phyloP scores from a whole-genome alignment of 176 grass and related monocot genomes.

The Phoenix roebelenii region DNA sequence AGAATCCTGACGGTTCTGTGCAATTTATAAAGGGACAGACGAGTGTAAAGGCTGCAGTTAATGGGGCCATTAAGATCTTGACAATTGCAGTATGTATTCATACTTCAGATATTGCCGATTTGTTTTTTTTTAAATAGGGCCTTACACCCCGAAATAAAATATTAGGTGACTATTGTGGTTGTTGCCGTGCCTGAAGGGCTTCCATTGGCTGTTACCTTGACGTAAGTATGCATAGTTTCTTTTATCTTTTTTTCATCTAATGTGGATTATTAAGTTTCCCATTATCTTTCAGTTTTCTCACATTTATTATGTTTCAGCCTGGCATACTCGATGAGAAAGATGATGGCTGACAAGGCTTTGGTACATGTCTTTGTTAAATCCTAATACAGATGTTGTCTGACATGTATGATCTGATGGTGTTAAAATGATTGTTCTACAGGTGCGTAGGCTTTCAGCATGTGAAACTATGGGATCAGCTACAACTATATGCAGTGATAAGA shows the following conservation, averaged over 20 bases:
- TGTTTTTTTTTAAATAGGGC: no score
- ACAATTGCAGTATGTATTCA: slow-evolving; percentile 71
- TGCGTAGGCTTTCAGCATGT: slow-evolving; percentile 88
- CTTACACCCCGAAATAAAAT: background rate
- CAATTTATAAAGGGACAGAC: slow-evolving; percentile 93
- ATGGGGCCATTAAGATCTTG: slow-evolving; percentile 70
- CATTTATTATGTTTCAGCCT: slow-evolving; percentile 35
- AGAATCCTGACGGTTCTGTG: slow-evolving; percentile 60
- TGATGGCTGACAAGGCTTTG: slow-evolving; percentile 95
- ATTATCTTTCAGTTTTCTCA: background rate
- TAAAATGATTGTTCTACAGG: slow-evolving; percentile 32
- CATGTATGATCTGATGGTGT: slow-evolving; percentile 2
- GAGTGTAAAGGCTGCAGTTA: slow-evolving; percentile 43
- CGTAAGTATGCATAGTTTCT: slow-evolving; percentile 31
- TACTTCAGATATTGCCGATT: no score
- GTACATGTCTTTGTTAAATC: slow-evolving; percentile 17
- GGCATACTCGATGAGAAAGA: slow-evolving; percentile 92
- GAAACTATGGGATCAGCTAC: slow-evolving; percentile 99
- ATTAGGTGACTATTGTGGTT: slow-evolving; percentile 85
- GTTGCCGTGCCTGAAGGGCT: slow-evolving; percentile 92
- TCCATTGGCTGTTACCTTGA: slow-evolving; percentile 92
- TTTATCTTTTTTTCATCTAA: background rate
- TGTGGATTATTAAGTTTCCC: slow-evolving; percentile 4
- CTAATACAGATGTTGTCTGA: background rate
- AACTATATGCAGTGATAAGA: slow-evolving; percentile 98